Conservation (phyloP, 2,329 filamentous ascomycete species). For the Fusarium dlaminii region DNA sequence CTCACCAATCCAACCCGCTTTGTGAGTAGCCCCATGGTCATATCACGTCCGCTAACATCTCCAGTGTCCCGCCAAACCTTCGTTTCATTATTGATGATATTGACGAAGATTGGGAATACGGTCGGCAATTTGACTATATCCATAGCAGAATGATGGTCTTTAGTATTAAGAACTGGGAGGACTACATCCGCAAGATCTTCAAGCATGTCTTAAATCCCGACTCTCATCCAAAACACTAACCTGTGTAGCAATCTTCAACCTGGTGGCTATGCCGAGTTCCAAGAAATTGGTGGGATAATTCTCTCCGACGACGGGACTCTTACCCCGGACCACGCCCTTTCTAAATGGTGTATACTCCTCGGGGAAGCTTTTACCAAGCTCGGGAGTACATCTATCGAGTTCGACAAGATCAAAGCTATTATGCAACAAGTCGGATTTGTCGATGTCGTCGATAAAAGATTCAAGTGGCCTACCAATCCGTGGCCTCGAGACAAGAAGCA, state of each 20-base stretch:
- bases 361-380: background rate
- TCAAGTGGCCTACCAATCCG: conserved; percentile 12
- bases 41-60: background rate
- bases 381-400: background rate
- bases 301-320: conserved; percentile 10
- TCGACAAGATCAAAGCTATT: background rate
- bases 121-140: background rate
- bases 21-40: background rate
- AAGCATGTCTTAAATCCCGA: background rate
- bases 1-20: background rate
- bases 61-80: background rate
- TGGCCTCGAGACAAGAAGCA: conserved; percentile 25
- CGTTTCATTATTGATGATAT: background rate
- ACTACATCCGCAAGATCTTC: conserved; percentile 8
- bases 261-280: background rate
- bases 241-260: background rate
- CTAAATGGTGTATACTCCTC: background rate
- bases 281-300: background rate
- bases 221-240: fast-evolving
- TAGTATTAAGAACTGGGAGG: background rate
- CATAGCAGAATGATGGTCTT: conserved; percentile 3
- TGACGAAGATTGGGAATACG: background rate
- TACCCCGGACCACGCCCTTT: background rate
- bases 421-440: conserved; percentile 3
- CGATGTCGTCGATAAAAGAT: background rate